These are phyloP conservation scores for Alloascoidea hylecoeti DNA, from an alignment of 805 yeast genomes.

Conservation along the genomic window DNA sequence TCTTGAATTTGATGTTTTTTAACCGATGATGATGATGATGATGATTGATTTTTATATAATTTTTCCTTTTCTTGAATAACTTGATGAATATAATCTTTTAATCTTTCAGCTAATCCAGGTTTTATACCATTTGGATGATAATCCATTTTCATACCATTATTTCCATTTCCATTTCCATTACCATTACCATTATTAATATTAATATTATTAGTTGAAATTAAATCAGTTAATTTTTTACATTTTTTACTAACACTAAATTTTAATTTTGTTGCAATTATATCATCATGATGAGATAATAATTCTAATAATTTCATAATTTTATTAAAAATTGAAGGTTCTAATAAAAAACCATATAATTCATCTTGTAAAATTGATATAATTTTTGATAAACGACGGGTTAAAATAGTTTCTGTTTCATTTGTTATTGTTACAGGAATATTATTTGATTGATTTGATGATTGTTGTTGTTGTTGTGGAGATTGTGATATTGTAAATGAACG, in stretches of 20 bases:
- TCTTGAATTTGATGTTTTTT: no score
- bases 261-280: constrained; percentile 35
- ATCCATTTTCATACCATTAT: not conserved
- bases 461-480: not conserved
- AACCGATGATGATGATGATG: not conserved
- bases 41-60: not conserved
- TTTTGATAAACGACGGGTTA: constrained; percentile 35
- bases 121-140: no score
- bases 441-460: not conserved
- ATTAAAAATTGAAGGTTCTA: constrained; percentile 48
- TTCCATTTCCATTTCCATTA: not conserved
- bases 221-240: constrained; percentile 28
- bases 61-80: not conserved
- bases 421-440: constrained; percentile 4
- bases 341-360: constrained; percentile 53
- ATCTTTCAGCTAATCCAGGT: not conserved
- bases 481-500: constrained; percentile 6
- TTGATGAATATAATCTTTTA: not conserved
- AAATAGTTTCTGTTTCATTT: constrained; percentile 19
- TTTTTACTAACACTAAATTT: constrained; percentile 35
- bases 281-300: constrained; percentile 29
- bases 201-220: constrained; percentile 10
- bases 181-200: not conserved
- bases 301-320: constrained; percentile 39
- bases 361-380: constrained; percentile 43